Percentiles rank a stretch among this genome's conserved stretches.
Evolutionary conservation across 2,329 filamentous ascomycete genomes (phyloP).

Genomic region (Microascus cirrosus): DNA sequence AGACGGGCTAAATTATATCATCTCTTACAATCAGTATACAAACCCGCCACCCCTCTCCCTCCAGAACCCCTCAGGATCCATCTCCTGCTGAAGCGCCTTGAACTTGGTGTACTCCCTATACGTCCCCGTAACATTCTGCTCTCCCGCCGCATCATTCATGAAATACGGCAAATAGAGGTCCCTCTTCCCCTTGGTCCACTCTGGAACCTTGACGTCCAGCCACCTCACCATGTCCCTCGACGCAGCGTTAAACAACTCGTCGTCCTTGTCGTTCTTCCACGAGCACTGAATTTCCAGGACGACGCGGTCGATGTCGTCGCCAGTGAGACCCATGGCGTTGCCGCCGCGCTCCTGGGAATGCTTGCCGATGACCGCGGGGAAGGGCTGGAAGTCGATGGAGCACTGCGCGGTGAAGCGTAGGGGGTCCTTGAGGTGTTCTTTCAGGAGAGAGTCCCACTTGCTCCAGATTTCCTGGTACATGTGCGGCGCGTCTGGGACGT

Average conservation of each 20-base stretch:
- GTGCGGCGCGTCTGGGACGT: conserved; percentile 11
- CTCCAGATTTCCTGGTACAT: conserved; percentile 22
- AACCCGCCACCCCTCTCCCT: conserved; percentile 14
- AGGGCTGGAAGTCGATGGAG: conserved; percentile 19
- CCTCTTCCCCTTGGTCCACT: conserved; percentile 11
- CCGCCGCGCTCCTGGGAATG: conserved; percentile 12
- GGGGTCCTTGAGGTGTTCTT: conserved; percentile 13
- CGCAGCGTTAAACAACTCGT: conserved; percentile 11
- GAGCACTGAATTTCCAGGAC: conserved; percentile 14
- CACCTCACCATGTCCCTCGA: conserved; percentile 10
- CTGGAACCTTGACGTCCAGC: conserved; percentile 11
- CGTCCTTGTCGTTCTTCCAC: conserved; percentile 10
- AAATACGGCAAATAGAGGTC: conserved; percentile 15
- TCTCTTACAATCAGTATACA: conserved; percentile 8
- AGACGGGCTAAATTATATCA: no score
- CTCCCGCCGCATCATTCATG: conserved; percentile 22
- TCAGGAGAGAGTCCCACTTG: conserved; percentile 14
- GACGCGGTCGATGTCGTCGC: conserved; percentile 12
- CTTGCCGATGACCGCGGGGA: conserved; percentile 14
- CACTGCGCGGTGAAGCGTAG: conserved; percentile 13
- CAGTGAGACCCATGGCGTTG: conserved; percentile 14
- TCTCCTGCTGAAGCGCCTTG: conserved; percentile 16
- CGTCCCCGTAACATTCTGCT: conserved; percentile 17
- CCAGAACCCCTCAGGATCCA: conserved; percentile 18
- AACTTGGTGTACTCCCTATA: conserved; percentile 17